Base-by-base conservation (phyloP, 768 basidiomycete genomes). In the Lactarius tabidus region DNA sequence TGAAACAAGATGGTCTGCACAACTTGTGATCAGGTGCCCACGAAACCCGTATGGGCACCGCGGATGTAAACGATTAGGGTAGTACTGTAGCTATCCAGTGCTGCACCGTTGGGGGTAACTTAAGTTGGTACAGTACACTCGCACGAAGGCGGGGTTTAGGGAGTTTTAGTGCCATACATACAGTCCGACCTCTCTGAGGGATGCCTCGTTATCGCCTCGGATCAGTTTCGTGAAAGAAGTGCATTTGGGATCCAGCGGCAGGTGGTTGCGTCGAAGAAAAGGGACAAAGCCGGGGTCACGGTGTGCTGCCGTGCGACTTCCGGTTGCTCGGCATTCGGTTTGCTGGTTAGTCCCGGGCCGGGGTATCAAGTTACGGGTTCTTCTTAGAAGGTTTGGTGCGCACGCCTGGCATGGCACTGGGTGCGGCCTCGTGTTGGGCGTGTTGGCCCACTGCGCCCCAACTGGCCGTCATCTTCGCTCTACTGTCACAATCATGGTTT, bases 401-500 rank as follows among this genome's bases (percentile, higher is more conserved):
- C 33, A 33, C 23, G 23, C 23, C 45, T 45, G 45, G 45, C 23
- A 48, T 45, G 43, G 23, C 12, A 12, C 0, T 23, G 45, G 8
- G n/a, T 23, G n/a, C 2, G 23, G 48, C 48, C 48, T 51, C 48
- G 48, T 51, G 48, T 51, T 51, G 23, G 33, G 33, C 33, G 33
- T 33, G 8, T 33, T 33, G 33, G n/a, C 9, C 45, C 23, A 23
- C 45, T 14, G 45, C 45, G 45, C 45, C 2, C 45, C 45, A 48
- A 23, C n/a, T 48, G 43, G 12, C n/a, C n/a, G n/a, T 10, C 15
- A 17, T 2, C 38, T 39, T 17, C 12, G 17, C 15, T 17, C 8
- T 39, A 2, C 38, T 39, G 29, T 33, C 48, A 60, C n/a, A 14
- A 43, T 59, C 57, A 64, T 53, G 63, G 31, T 59, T 10, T 29